Evolutionary conservation across 1,284 basidiomycete species (phyloP).

Genomic region (Amylostereum chailletii): DNA sequence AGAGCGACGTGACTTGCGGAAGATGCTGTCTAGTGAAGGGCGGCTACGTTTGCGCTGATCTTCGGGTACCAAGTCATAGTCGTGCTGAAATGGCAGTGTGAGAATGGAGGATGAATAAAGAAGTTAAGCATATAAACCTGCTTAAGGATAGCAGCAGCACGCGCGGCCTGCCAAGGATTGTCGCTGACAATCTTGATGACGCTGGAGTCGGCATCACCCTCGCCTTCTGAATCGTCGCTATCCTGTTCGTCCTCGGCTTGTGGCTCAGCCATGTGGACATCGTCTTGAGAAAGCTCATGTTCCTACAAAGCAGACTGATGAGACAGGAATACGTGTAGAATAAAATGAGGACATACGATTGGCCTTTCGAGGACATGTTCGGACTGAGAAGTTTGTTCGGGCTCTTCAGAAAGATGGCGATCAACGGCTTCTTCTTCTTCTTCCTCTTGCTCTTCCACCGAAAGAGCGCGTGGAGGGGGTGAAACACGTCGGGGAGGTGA

Average conservation of each 20-base stretch:
- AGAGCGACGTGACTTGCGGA: conserved; percentile 24
- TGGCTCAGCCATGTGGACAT: conserved; percentile 7
- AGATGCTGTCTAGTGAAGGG: conserved; percentile 11
- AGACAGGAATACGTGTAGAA: too few relatives aligned
- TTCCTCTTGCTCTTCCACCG: conserved; percentile 13
- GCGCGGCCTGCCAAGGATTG: conserved; percentile 76
- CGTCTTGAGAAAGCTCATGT: conserved; percentile 1
- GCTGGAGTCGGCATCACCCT: conserved; percentile 29
- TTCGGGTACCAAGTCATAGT: conserved; percentile 73
- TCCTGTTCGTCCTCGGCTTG: conserved; percentile 23
- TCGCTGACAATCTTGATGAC: conserved; percentile 73
- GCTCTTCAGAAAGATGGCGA: conserved; percentile 4
- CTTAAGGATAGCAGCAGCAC: conserved; percentile 85
- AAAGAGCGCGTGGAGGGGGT: not conserved
- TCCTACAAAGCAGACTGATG: too few relatives aligned
- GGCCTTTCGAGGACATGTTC: too few relatives aligned
- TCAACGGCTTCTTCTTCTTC: conserved; percentile 4
- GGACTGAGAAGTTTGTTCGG: not conserved
- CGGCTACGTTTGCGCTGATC: conserved; percentile 31
- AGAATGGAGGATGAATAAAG: not conserved
- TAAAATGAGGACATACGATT: too few relatives aligned
- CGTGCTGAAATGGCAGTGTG: conserved; percentile 43
- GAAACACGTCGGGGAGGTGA: not conserved
- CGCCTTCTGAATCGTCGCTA: conserved; percentile 12
- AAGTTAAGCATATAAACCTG: conserved; percentile 36